Evolutionary conservation across 1,284 basidiomycete genomes (phyloP), one percentile per base, ranked within the genome.

Genomic region (Meira nashicola): DNA sequence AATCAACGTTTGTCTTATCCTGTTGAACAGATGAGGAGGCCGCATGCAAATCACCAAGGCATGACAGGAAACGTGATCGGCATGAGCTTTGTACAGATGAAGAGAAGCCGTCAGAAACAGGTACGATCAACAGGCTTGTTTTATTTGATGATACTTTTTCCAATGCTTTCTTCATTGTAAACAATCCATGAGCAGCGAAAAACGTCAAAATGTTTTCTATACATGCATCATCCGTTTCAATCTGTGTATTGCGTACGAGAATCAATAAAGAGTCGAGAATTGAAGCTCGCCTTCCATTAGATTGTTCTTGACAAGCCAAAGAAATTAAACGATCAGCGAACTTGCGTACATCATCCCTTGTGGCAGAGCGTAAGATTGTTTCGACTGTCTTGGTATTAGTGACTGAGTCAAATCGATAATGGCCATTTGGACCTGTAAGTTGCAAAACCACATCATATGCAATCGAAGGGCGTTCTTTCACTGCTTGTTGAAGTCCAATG

Each of bases 301-400:
- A 60, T 25, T 23, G 48, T 28, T 67, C 69, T 33, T 61, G 48
- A 54, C 63, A 63, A 40, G 63, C 63, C 9, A 65, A 57, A 47
- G 65, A 63, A 15, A 57, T 39, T 15, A 96, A 81, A 78, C 89
- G 87, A 41, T 82, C 79, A 52, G 93, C 85, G 79, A 93, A 96
- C 47, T 82, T 84, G 65, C 85, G 84, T 60, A 95, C 89, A 9
- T 90, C 91, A 1, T 85, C 82, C 1, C 81, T 80, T 70, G 88
- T 86, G 83, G 93, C 86, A 28, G 85, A 86, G 2, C 86, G 83
- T 56, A 97, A 82, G 59, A 96, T 87, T 3, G 84, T 84, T 79
- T 95, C 92, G 44, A 97, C 85, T 0, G 91, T 95, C 81, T 93
- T 95, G 25, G 92, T 94, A 79, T 87, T 89, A 5, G 93, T 96